Conservation (phyloP, 768 basidiomycete genomes). For the Mycena polygramma region DNA sequence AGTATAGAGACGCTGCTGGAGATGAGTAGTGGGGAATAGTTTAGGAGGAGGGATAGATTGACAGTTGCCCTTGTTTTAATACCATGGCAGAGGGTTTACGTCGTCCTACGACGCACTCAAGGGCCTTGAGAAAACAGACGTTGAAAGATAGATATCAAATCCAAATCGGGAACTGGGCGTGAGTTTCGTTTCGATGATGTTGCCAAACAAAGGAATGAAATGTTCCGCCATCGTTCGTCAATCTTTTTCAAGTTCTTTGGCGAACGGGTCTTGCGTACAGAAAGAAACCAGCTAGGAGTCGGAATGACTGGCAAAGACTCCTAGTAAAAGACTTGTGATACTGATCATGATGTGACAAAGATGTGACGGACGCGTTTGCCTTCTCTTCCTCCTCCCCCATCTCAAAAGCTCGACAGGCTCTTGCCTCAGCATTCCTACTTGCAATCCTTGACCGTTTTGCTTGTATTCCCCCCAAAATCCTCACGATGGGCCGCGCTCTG, state of each 20-base stretch:
- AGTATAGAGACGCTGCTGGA: slow-evolving; percentile 90
- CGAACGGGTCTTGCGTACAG: no score
- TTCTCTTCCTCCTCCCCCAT: not conserved
- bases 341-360: not conserved
- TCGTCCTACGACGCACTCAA: no score
- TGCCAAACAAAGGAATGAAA: not conserved
- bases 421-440: slow-evolving; percentile 14
- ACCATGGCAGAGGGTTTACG: not conserved
- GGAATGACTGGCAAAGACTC: no score
- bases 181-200: not conserved
- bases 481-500: slow-evolving; percentile 70
- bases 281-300: no score
- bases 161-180: not conserved
- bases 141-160: no score
- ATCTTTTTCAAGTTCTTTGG: not conserved
- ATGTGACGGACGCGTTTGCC: slow-evolving; percentile 26
- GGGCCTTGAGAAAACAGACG: no score
- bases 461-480: slow-evolving; percentile 22
- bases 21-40: slow-evolving; percentile 62
- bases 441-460: slow-evolving; percentile 37
- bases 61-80: not conserved
- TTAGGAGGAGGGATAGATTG: not conserved
- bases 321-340: no score
- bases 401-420: slow-evolving; percentile 24
- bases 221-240: not conserved